A percentile compares a stretch with the other conserved stretches of the same genome.
Evolutionary conservation across 2,329 filamentous ascomycete genomes (phyloP).

Genomic region (Colletotrichum karsti): DNA sequence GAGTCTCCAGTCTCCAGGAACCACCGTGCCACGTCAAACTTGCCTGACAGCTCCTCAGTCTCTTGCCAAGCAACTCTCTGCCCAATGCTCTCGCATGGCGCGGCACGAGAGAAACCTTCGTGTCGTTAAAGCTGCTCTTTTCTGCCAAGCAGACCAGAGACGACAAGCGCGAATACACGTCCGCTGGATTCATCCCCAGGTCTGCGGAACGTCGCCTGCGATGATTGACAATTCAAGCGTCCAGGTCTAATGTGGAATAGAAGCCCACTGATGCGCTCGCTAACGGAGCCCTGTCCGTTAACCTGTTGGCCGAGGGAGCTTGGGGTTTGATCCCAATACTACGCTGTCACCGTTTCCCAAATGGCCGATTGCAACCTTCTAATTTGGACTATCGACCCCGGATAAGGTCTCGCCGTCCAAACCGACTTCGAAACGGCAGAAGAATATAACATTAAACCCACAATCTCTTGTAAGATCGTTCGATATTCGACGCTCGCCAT

Average conservation of each 20-base stretch:
- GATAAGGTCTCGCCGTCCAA: neutral
- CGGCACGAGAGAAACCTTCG: neutral
- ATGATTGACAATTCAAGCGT: neutral
- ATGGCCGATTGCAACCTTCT: slow-evolving; percentile 1
- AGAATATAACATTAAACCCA: neutral
- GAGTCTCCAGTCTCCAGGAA: neutral
- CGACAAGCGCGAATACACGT: neutral
- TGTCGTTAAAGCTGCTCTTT: neutral
- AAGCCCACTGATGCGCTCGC: slow-evolving; percentile 21
- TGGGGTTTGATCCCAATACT: neutral
- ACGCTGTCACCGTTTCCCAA: slow-evolving; percentile 1
- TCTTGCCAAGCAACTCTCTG: neutral
- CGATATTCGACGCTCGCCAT: neutral
- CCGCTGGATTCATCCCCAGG: too few species aligned
- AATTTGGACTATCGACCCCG: neutral
- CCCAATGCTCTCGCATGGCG: neutral
- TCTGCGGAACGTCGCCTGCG: neutral
- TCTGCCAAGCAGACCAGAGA: neutral
- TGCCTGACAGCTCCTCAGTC: neutral
- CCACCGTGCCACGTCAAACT: slow-evolving; percentile 6
- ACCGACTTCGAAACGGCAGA: neutral
- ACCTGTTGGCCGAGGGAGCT: neutral
- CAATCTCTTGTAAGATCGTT: neutral
- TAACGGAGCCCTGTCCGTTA: neutral
- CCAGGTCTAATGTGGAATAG: neutral